These are phyloP conservation scores for Pelargonium myrrhifolium DNA, from an alignment of 441 rosid genomes.

Conservation along the genomic window DNA sequence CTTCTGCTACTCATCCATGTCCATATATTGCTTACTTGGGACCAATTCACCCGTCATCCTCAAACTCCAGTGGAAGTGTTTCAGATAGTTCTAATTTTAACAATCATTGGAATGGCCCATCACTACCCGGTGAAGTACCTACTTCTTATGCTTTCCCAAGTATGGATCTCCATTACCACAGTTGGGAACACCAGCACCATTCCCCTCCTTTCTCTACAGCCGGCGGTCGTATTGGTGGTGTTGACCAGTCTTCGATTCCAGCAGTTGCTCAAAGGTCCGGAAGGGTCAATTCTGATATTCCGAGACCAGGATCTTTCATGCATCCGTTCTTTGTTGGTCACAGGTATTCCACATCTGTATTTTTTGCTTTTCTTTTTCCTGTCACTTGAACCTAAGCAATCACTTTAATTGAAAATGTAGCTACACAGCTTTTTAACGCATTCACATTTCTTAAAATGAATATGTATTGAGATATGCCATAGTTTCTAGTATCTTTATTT, in stretches of 20 bases:
- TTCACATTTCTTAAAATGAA: background rate
- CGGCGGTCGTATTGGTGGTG: slow-evolving; percentile 42
- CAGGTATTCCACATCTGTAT: slow-evolving; percentile 38
- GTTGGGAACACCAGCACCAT: slow-evolving; percentile 69
- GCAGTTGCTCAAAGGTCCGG: slow-evolving; percentile 51
- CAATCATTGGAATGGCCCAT: slow-evolving; percentile 72
- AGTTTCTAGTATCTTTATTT: too few relatives aligned
- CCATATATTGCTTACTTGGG: slow-evolving; percentile 86
- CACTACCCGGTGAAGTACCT: slow-evolving; percentile 57
- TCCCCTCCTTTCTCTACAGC: slow-evolving; percentile 57
- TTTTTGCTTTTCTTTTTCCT: background rate
- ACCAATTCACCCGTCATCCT: slow-evolving; percentile 74
- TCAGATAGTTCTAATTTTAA: slow-evolving; percentile 65
- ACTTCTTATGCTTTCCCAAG: slow-evolving; percentile 65
- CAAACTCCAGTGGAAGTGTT: slow-evolving; percentile 56
- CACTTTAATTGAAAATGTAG: background rate
- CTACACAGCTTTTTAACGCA: background rate
- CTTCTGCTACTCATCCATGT: slow-evolving; percentile 74
- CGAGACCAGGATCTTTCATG: slow-evolving; percentile 72
- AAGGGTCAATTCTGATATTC: slow-evolving; percentile 51
- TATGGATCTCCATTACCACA: slow-evolving; percentile 66
- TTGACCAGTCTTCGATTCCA: slow-evolving; percentile 58
- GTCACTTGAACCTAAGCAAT: background rate
- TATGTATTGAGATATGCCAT: background rate
- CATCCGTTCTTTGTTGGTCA: slow-evolving; percentile 72